phyloP scores from a whole-genome alignment of 495 filamentous ascomycete species.

The Xylaria scruposa region DNA sequence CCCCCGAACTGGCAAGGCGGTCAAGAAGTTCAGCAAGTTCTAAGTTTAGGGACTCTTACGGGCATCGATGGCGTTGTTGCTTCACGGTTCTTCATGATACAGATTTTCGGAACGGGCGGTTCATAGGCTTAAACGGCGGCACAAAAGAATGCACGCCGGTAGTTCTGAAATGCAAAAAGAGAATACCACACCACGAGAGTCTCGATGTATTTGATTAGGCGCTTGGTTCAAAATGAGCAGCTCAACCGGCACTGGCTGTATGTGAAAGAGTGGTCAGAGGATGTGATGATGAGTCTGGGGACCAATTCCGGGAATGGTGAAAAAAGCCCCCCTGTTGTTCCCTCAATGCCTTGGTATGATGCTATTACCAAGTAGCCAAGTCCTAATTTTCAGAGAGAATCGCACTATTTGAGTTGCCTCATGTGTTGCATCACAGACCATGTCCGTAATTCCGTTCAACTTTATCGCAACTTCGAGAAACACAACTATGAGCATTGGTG shows the following conservation, averaged over 20 bases:
- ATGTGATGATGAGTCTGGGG: neutral
- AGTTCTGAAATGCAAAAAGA: conserved; percentile 53
- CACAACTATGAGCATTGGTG: neutral
- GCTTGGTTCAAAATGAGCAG: neutral
- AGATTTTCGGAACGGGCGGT: conserved; percentile 56
- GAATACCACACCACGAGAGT: conserved; percentile 36
- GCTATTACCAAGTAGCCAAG: neutral
- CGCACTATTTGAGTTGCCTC: neutral
- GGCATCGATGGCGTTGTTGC: conserved; percentile 61
- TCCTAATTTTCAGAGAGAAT: conserved; percentile 1
- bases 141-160: conserved; percentile 51
- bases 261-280: conserved; percentile 9
- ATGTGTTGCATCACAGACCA: neutral
- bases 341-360: neutral
- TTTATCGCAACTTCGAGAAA: neutral
- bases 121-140: conserved; percentile 54
- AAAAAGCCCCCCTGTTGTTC: neutral
- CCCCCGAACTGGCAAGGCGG: conserved; percentile 92
- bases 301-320: conserved; percentile 16
- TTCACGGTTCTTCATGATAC: conserved; percentile 57
- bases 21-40: conserved; percentile 99
- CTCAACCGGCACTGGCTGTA: neutral
- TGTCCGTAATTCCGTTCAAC: neutral
- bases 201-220: conserved; percentile 8
- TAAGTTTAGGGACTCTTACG: conserved; percentile 63